These are phyloP conservation scores for Pascua guehoae DNA, from an alignment of 1,284 basidiomycete genomes.

Conservation along the genomic window DNA sequence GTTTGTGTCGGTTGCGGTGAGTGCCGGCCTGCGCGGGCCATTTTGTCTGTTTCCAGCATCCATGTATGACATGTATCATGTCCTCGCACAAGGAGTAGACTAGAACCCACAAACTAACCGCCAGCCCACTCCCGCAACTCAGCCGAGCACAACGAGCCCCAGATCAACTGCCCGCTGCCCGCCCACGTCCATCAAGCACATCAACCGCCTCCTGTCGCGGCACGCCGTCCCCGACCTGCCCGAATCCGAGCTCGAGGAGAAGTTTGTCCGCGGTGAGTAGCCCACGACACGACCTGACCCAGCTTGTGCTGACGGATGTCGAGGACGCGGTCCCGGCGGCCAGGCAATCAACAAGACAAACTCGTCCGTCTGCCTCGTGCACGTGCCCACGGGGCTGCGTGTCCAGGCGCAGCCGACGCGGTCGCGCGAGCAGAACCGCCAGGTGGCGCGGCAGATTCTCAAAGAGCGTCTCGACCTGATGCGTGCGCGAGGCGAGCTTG, in stretches of 20 bases:
- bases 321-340: slow-evolving; percentile 51
- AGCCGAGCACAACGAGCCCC: neutral
- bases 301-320: neutral
- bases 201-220: slow-evolving; percentile 35
- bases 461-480: slow-evolving; percentile 41
- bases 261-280: slow-evolving; percentile 44
- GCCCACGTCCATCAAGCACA: slow-evolving; percentile 35
- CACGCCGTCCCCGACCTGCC: slow-evolving; percentile 29
- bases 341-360: slow-evolving; percentile 53
- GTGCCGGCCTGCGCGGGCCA: neutral
- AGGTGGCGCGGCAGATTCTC: slow-evolving; percentile 46
- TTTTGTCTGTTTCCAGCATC: too few relatives aligned
- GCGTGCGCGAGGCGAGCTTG: slow-evolving; percentile 22
- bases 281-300: neutral
- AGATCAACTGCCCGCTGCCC: neutral
- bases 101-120: neutral
- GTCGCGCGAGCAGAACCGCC: slow-evolving; percentile 48
- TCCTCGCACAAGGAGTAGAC: neutral
- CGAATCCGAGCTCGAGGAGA: slow-evolving; percentile 46
- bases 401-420: slow-evolving; percentile 51
- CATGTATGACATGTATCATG: too few relatives aligned
- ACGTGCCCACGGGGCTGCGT: slow-evolving; percentile 50
- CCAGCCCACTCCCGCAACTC: neutral
- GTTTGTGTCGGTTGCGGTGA: slow-evolving; percentile 9
- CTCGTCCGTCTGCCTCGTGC: slow-evolving; percentile 48